Evolutionary conservation across 2,329 filamentous ascomycete genomes (phyloP), one percentile per base, ranked within the genome.

Genomic region (Penicillium sp.): DNA sequence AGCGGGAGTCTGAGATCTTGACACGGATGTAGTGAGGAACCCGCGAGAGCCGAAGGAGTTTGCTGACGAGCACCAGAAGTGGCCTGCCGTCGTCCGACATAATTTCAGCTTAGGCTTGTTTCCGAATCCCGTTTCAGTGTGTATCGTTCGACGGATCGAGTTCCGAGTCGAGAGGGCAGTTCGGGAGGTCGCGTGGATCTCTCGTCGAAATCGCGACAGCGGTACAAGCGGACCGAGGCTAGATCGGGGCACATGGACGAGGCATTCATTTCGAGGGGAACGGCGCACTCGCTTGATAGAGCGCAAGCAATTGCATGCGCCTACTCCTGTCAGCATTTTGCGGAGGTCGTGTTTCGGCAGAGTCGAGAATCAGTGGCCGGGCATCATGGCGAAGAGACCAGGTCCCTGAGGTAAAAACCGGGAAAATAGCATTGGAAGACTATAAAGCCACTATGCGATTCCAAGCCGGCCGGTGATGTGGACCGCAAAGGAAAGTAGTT

Each of bases 321-420:
- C 50, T 16, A 49, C 47, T 30, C 52, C 47, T 27, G 42, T 50
- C n/a, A 42, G 35, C 59, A 61, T 59, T n/a, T 25, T 54, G 49
- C 20, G 31, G 20, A 35, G 33, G 20, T 20, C 24, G 11, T 18
- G 20, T 18, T 48, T 36, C 22, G 16, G 22, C 8, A 38, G 35
- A 20, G 35, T 20, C 35, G 9, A 10, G 16, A 4, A 20, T 38
- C 18, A 38, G 9, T n/a, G 35, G 35, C 35, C 35, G 35, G 11
- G 16, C 35, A 38, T 38, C 2, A 9, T 38, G 35, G 3, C 4
- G 16, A 38, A 20, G 18, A 14, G 27, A 28, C 27, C 10, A 4
- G 11, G 9, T 20, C 33, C n/a, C 20, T 22, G 20, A 16, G 13
- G 35, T 6, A 13, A 4, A 2, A 25, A 41, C 9, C 13, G 20